Base-by-base conservation (phyloP, 495 filamentous ascomycete species). In the Opeltia flavorubescens region DNA sequence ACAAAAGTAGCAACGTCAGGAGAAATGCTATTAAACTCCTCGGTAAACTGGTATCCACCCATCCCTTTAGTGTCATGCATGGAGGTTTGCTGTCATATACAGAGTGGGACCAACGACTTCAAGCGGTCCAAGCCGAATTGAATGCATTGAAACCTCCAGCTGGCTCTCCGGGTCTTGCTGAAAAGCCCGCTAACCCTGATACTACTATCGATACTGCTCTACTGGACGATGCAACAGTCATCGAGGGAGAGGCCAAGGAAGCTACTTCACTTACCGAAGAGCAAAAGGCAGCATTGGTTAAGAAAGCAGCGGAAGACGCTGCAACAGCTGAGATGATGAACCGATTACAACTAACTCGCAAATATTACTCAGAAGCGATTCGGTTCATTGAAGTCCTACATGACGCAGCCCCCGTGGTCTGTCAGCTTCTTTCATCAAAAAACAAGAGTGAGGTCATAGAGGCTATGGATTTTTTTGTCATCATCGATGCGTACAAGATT, bases 391-490 rank as follows among this genome's bases (percentile, higher is more conserved):
- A 94, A 49, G 83, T 89, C n/a, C 67, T 99, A 15, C 87, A 95
- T 55, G 72, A 77, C 11, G 84, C 84, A 27, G 89, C 86, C 0
- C 67, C 64, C 2, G 71, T 79, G 11, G 77, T 96, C 15, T 84
- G 81, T 50, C 89, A 94, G 62, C 73, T 99, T 4, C 71, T 99
- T 8, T 81, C 83, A 5, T 89, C 89, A 12, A 86, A 83, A 57
- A 99, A 96, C 67, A 96, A 96, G 69, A 93, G 82, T 50, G 91
- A 99, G 61, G 84, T 95, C 21, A 94, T 96, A 47, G 93, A 96
- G 58, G 93, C 91, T 3, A 99, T 99, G 87, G 91, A 99, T 56
- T 96, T 91, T 63, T 94, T 96, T 55, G 86, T 89, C 48, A 78
- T 94, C 26, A 75, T 89, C 29, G 87, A 99, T 62, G 87, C 85